Conservation (phyloP, 2,329 filamentous ascomycete genomes). For the Pseudocercospora pini-densiflorae region DNA sequence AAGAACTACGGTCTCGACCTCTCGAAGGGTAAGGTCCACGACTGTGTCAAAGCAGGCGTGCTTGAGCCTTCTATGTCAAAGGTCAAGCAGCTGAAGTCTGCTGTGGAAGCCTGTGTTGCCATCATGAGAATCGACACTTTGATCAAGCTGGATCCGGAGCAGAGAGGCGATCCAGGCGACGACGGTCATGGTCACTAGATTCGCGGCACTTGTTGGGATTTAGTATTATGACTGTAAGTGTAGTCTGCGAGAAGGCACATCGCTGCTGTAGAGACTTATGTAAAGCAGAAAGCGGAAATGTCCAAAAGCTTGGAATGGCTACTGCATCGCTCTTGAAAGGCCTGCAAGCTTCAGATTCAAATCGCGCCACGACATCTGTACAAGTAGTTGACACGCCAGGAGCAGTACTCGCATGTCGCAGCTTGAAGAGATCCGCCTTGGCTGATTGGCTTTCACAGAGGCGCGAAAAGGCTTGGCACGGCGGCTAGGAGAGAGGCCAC, state of each 20-base stretch:
- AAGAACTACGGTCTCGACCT: conserved; percentile 98
- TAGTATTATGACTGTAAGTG: background rate
- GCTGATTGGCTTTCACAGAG: background rate
- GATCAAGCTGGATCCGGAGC: conserved; percentile 96
- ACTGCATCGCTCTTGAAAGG: too few relatives aligned
- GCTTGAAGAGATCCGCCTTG: background rate
- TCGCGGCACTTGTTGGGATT: background rate
- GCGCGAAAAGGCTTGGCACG: background rate
- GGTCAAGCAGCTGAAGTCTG: conserved; percentile 96
- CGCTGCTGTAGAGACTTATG: background rate
- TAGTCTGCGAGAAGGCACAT: background rate
- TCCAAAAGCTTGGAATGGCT: background rate
- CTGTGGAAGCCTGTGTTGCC: conserved; percentile 96
- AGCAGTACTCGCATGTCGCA: background rate
- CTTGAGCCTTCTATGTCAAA: conserved; percentile 98
- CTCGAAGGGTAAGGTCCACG: conserved; percentile 84
- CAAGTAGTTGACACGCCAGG: background rate
- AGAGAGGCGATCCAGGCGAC: conserved; percentile 73
- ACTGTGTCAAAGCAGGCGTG: conserved; percentile 92
- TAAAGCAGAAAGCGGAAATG: conserved; percentile 1
- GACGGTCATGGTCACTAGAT: conserved; percentile 52
- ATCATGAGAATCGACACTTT: conserved; percentile 99
- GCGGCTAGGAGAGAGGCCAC: background rate
- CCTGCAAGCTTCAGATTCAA: too few relatives aligned
- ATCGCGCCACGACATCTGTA: too few relatives aligned